These are phyloP conservation scores for Trypanosoma congolense DNA, from an alignment of 208 protist genomes.

Conservation along the genomic window DNA sequence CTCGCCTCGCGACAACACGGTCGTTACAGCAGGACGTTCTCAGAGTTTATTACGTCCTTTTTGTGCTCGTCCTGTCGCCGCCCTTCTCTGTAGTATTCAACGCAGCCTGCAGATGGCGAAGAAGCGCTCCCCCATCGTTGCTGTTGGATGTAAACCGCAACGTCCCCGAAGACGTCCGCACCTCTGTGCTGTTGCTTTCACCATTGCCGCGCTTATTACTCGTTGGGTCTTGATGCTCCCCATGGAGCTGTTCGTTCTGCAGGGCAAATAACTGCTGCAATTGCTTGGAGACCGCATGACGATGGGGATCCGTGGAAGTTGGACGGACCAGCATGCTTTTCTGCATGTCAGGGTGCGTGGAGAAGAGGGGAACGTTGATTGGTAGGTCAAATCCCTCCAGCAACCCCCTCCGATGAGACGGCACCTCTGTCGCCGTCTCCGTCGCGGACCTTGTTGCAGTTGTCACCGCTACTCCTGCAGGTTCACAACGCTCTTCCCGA, in stretches of 20 bases:
- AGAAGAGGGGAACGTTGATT: conserved; percentile 18
- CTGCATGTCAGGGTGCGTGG: conserved; percentile 28
- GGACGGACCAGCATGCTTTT: conserved; percentile 5
- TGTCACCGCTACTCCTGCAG: no score
- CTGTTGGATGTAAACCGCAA: conserved; percentile 20
- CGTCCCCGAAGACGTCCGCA: not conserved
- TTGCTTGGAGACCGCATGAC: not conserved
- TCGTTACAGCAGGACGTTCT: no score
- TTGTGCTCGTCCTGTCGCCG: conserved; percentile 2
- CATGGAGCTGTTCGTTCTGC: not conserved
- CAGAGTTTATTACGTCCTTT: not conserved
- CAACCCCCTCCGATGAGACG: conserved; percentile 14
- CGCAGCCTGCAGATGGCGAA: conserved; percentile 21
- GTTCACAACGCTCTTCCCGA: no score
- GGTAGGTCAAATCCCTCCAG: conserved; percentile 10
- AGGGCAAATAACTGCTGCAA: not conserved
- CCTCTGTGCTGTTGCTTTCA: not conserved
- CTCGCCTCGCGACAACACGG: no score
- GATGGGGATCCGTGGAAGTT: not conserved
- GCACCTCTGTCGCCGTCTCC: not conserved
- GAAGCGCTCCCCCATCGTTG: conserved; percentile 19
- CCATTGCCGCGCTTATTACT: no score
- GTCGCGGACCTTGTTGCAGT: conserved; percentile 1
- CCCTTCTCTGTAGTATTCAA: not conserved
- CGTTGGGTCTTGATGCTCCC: no score